phyloP scores from a whole-genome alignment of 805 yeast genomes.

The Lachancea kluyveri region DNA sequence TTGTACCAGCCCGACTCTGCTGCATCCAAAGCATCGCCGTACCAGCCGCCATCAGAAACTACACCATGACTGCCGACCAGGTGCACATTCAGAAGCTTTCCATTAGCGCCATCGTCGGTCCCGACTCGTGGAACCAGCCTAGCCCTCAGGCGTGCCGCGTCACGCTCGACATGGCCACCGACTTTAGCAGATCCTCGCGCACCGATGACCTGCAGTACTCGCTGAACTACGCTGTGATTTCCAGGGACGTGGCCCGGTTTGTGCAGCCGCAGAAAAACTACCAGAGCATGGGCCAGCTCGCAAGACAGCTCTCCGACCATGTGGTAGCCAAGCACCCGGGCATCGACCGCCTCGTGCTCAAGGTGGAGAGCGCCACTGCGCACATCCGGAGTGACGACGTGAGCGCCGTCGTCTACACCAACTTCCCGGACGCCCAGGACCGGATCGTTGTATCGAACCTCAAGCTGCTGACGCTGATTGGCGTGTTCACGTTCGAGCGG shows the following conservation, averaged over 20 bases:
- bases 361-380: constrained; percentile 17
- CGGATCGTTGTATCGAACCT: constrained; percentile 40
- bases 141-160: constrained; percentile 61
- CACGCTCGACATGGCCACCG: constrained; percentile 55
- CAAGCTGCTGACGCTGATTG: constrained; percentile 70
- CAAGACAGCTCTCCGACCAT: constrained; percentile 40
- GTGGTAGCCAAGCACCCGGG: constrained; percentile 33
- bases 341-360: constrained; percentile 16
- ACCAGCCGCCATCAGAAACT: too few species aligned
- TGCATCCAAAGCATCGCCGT: too few species aligned
- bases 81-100: constrained; percentile 49
- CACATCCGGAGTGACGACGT: constrained; percentile 31
- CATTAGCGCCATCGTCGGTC: constrained; percentile 59
- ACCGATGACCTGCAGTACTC: constrained; percentile 79
- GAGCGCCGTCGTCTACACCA: constrained; percentile 9
- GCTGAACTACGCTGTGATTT: constrained; percentile 81
- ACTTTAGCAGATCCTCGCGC: constrained; percentile 65
- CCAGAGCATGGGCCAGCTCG: constrained; percentile 35
- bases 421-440: background rate
- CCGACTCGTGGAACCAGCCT: constrained; percentile 68
- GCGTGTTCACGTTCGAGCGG: constrained; percentile 89
- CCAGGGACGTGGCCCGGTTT: constrained; percentile 52
- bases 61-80: constrained; percentile 20
- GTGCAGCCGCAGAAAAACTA: constrained; percentile 36
- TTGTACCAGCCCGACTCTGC: too few species aligned